Percentiles rank a stretch among this genome's conserved stretches.
Conservation (phyloP, 345 rosid species). For the Eutrema yunnanense region DNA sequence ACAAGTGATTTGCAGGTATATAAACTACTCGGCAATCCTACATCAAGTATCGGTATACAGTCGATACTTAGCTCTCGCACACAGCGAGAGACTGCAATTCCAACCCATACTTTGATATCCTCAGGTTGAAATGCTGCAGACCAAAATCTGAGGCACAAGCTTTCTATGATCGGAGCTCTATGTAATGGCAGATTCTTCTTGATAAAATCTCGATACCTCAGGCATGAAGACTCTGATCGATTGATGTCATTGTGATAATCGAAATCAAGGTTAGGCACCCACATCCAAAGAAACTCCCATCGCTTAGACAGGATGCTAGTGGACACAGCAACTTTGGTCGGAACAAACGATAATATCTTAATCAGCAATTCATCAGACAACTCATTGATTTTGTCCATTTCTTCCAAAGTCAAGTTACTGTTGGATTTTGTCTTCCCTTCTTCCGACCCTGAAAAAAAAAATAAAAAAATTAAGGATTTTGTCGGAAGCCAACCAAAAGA, state of each 20-base stretch:
- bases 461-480: not conserved
- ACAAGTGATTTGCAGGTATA: not conserved
- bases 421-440: too few species aligned
- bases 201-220: not conserved
- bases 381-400: not conserved
- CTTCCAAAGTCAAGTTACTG: not conserved
- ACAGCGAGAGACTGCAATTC: not conserved
- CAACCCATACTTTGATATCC: not conserved
- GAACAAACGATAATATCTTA: not conserved
- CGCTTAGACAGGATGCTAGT: not conserved
- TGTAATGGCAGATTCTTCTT: not conserved
- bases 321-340: not conserved
- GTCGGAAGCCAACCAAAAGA: not conserved
- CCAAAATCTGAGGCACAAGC: not conserved
- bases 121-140: not conserved
- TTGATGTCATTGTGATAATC: not conserved
- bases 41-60: too few species aligned
- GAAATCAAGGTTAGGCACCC: not conserved
- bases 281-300: conserved; percentile 1
- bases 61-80: not conserved
- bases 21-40: not conserved
- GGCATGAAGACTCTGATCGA: not conserved
- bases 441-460: too few species aligned
- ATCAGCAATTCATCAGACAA: not conserved
- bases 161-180: not conserved